Evolutionary conservation across 2,329 filamentous ascomycete species (phyloP), one percentile per base, ranked within the genome.

Genomic region (Verticillium longisporum): DNA sequence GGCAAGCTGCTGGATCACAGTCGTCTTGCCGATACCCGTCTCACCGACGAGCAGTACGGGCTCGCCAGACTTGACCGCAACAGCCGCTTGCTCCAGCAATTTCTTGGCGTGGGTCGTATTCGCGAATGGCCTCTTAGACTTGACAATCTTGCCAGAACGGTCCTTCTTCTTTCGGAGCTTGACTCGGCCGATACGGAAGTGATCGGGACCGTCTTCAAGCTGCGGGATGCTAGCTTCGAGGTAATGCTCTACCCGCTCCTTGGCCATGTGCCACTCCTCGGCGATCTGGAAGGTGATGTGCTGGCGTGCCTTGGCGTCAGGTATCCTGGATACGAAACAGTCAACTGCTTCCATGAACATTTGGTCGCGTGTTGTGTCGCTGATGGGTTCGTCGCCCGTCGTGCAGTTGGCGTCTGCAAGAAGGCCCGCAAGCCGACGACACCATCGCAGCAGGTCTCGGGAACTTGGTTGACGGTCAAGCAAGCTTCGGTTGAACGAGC

Each of bases 1-100:
- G 0, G 95, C 92, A 61, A 99, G 80, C 71, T 97, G 92, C 73
- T 99, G 95, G 14, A 99, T 88, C 32, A 95, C 90, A 0, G 95
- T 97, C 0, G 95, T 99, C 76, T 99, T 99, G 68, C 95, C 95
- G 58, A 97, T 97, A 78, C 95, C 95, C 7, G 95, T 99, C 77
- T 99, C 95, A 71, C 95, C 95, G n/a, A 99, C 95, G 33, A 99
- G 85, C 18, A 99, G 78, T 1, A 97, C 85, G 4, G 96, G 92
- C 70, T 99, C 95, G n/a, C 86, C 84, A 68, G 92, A 85, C 64
- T 89, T 87, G 6, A 97, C 86, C 1, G 92, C 89, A 41, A 91
- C 88, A 1, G 91, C 87, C 60, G 98, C 90, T 71, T 96, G 91
- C 72, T 99, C 96, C 58, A 99, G 83, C 13, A 97, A 80, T 64